A percentile compares a stretch with the other conserved stretches of the same genome.
Evolutionary conservation across 371 early-diverging fungal genomes (phyloP).

Genomic region (Blastocladiella emersonii): DNA sequence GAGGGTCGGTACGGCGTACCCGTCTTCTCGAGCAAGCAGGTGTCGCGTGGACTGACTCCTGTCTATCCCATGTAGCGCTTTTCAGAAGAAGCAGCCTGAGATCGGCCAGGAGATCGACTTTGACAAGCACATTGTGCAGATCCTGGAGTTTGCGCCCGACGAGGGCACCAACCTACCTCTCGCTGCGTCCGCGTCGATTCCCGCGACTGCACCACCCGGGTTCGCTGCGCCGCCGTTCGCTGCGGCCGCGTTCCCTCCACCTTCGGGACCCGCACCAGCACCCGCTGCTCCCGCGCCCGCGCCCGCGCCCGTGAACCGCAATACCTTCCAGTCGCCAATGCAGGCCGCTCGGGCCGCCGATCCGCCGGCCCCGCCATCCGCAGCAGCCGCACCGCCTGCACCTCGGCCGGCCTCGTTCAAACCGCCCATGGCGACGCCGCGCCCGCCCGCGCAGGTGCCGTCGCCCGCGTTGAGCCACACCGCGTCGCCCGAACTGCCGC

Average conservation of each 20-base stretch:
- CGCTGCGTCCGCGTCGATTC: not conserved
- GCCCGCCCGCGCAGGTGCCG: too few relatives aligned
- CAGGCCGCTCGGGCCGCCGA: too few relatives aligned
- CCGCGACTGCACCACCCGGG: not conserved
- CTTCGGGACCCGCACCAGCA: not conserved
- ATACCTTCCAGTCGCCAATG: not conserved
- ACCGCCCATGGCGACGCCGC: too few relatives aligned
- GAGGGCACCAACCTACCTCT: not conserved
- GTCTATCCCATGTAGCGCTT: slow-evolving; percentile 22
- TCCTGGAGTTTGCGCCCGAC: slow-evolving; percentile 16
- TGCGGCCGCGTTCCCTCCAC: not conserved
- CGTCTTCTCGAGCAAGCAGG: too few relatives aligned
- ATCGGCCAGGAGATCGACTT: slow-evolving; percentile 47
- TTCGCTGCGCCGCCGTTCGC: not conserved
- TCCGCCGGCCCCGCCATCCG: too few relatives aligned
- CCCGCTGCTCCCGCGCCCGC: not conserved
- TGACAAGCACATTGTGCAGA: slow-evolving; percentile 37
- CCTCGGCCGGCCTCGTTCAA: too few relatives aligned
- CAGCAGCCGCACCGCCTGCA: too few relatives aligned
- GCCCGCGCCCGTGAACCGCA: not conserved
- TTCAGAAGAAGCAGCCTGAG: slow-evolving; percentile 18
- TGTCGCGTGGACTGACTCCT: not conserved
- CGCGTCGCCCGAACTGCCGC: too few relatives aligned
- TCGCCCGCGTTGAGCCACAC: too few relatives aligned
- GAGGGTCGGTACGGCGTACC: not conserved